These are phyloP conservation scores for Cryptococcus wingfieldii DNA, from an alignment of 1,284 basidiomycete species.

Conservation along the genomic window DNA sequence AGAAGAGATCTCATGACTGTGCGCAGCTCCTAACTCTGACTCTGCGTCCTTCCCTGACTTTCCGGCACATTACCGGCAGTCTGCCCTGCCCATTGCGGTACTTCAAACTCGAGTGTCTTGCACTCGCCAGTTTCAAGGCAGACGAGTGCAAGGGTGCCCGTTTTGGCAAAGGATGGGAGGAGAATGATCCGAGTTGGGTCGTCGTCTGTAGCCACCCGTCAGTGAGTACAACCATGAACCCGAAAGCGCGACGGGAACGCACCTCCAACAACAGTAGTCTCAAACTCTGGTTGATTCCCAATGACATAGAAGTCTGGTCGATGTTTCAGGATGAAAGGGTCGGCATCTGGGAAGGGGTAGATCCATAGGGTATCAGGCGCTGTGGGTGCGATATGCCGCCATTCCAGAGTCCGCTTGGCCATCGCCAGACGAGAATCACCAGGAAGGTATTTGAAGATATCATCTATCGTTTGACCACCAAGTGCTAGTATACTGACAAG, in stretches of 20 bases:
- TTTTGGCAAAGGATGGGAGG: conserved; percentile 72
- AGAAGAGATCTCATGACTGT: too few species aligned
- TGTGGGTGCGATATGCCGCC: conserved; percentile 95
- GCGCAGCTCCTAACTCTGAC: too few species aligned
- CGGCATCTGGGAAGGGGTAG: conserved; percentile 81
- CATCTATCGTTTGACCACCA: conserved; percentile 88
- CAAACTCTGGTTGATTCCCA: conserved; percentile 85
- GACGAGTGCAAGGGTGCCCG: conserved; percentile 61
- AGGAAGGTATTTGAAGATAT: conserved; percentile 81
- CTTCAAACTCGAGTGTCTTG: conserved; percentile 48
- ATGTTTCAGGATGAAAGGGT: conserved; percentile 82
- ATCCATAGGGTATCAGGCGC: conserved; percentile 99
- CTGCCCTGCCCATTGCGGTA: conserved; percentile 43
- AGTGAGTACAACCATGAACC: background rate
- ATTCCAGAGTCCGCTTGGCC: conserved; percentile 74
- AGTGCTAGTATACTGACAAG: conserved; percentile 65
- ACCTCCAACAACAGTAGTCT: conserved; percentile 62
- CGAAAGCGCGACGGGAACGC: conserved; percentile 12
- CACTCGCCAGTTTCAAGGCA: conserved; percentile 58
- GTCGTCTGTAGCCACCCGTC: conserved; percentile 21
- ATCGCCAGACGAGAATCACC: conserved; percentile 59
- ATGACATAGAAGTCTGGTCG: conserved; percentile 87
- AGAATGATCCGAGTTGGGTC: conserved; percentile 66
- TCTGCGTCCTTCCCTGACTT: too few species aligned
- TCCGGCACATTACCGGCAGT: background rate